Evolutionary conservation across 1,284 basidiomycete genomes (phyloP).

Genomic region (Melampsora americana): DNA sequence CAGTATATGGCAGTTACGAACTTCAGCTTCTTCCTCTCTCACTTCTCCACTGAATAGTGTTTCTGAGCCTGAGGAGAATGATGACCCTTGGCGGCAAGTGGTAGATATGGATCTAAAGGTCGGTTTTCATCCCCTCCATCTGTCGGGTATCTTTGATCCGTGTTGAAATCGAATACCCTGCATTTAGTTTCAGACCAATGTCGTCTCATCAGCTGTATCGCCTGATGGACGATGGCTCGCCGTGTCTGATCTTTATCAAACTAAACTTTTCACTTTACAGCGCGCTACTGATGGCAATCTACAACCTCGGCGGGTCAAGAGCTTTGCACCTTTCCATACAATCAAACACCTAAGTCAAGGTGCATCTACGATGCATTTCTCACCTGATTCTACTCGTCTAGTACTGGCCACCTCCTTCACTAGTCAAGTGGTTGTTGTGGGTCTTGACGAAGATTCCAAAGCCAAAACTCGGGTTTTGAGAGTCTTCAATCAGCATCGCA

Average conservation of each 20-base stretch:
- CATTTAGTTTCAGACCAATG: conserved; percentile 63
- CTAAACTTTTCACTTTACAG: conserved; percentile 72
- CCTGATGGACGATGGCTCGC: conserved; percentile 82
- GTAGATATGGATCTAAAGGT: conserved; percentile 87
- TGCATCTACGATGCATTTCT: conserved; percentile 71
- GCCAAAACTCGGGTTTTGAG: conserved; percentile 53
- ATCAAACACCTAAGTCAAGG: conserved; percentile 57
- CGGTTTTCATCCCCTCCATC: conserved; percentile 50
- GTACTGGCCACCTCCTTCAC: conserved; percentile 68
- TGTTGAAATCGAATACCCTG: too few species aligned
- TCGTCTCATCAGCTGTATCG: conserved; percentile 74
- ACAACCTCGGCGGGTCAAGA: conserved; percentile 66
- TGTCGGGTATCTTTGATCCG: background rate
- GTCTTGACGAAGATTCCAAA: conserved; percentile 46
- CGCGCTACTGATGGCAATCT: conserved; percentile 33
- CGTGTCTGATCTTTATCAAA: conserved; percentile 83
- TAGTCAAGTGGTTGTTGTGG: conserved; percentile 65
- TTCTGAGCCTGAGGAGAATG: conserved; percentile 46
- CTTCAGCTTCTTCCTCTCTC: conserved; percentile 50
- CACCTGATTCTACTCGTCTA: conserved; percentile 78
- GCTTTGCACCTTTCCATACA: conserved; percentile 57
- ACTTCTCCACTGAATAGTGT: conserved; percentile 43
- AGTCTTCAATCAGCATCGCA: conserved; percentile 52
- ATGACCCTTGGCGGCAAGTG: conserved; percentile 73
- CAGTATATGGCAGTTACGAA: conserved; percentile 67